Percentiles rank a stretch among this genome's conserved stretches.
Conservation (phyloP, 2,329 filamentous ascomycete species). For the Corniculantispora saksenae region DNA sequence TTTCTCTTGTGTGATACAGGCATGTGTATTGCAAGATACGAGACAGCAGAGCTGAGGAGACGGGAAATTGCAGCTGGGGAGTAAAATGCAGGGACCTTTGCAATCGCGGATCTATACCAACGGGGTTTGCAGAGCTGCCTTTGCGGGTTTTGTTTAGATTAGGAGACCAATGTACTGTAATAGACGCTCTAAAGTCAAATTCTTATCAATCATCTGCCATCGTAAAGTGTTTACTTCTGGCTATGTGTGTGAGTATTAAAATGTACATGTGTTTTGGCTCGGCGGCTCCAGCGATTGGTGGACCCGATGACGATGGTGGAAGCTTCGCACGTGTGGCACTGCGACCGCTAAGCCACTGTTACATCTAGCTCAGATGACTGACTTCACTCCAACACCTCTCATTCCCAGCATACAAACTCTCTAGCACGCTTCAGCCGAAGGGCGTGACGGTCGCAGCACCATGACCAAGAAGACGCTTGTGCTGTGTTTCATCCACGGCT, state of each 20-base stretch:
- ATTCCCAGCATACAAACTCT: background rate
- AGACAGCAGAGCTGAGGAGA: background rate
- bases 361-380: too few relatives aligned
- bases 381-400: background rate
- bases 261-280: background rate
- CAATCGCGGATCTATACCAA: slow-evolving; percentile 5
- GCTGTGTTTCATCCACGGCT: slow-evolving; percentile 84
- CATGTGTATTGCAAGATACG: slow-evolving; percentile 6
- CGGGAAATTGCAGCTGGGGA: slow-evolving; percentile 9
- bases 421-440: background rate
- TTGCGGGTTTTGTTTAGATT: slow-evolving; percentile 33
- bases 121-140: background rate
- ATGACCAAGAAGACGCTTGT: slow-evolving; percentile 75
- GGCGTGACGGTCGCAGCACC: background rate
- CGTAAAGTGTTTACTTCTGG: background rate
- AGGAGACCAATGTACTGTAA: slow-evolving; percentile 43
- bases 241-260: too few relatives aligned
- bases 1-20: slow-evolving; percentile 3
- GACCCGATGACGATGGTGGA: slow-evolving; percentile 14
- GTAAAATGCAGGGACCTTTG: slow-evolving; percentile 7
- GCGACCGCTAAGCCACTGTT: slow-evolving; percentile 3
- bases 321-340: slow-evolving; percentile 8
- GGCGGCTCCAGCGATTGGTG: background rate
- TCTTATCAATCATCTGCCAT: background rate
- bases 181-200: slow-evolving; percentile 32